A percentile compares a stretch with the other conserved stretches of the same genome.
phyloP scores from a whole-genome alignment of 2,329 filamentous ascomycete genomes.

The Tolypocladium cylindrosporum region DNA sequence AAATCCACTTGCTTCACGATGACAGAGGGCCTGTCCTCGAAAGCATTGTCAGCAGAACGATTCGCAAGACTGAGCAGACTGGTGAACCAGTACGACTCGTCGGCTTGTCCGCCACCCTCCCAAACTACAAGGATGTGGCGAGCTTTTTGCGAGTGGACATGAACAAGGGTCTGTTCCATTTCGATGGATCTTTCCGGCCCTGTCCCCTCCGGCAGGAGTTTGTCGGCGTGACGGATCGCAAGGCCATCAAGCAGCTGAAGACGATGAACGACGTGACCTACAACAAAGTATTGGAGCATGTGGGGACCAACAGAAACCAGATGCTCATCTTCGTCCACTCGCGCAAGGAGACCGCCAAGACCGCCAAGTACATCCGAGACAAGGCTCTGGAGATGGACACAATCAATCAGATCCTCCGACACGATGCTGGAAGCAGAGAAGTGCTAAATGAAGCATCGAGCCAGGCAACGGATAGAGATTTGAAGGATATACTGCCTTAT shows the following conservation, averaged over 20 bases:
- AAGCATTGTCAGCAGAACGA: conserved; percentile 91
- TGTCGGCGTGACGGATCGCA: conserved; percentile 93
- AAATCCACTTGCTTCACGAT: conserved; percentile 95
- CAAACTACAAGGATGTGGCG: conserved; percentile 93
- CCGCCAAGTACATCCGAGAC: conserved; percentile 89
- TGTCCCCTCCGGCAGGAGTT: conserved; percentile 96
- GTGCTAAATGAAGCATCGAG: conserved; percentile 79
- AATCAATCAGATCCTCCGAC: conserved; percentile 88
- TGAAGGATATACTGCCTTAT: conserved; percentile 92
- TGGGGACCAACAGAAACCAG: conserved; percentile 85
- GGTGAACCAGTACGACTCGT: conserved; percentile 87
- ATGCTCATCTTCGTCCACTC: conserved; percentile 99
- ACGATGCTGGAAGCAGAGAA: conserved; percentile 84
- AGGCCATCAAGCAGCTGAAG: conserved; percentile 97
- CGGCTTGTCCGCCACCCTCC: conserved; percentile 87
- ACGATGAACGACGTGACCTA: conserved; percentile 99
- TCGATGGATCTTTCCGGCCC: conserved; percentile 86
- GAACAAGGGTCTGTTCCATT: conserved; percentile 83
- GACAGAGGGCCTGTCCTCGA: conserved; percentile 94
- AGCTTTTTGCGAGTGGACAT: conserved; percentile 88
- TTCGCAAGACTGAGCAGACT: conserved; percentile 86
- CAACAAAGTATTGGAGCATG: conserved; percentile 92
- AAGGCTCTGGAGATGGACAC: conserved; percentile 96
- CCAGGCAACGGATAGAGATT: conserved; percentile 70
- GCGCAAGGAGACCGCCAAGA: conserved; percentile 95